A percentile compares a stretch with the other conserved stretches of the same genome.
Evolutionary conservation across 1,284 basidiomycete species (phyloP).

Genomic region (Nidula niveotomentosa): DNA sequence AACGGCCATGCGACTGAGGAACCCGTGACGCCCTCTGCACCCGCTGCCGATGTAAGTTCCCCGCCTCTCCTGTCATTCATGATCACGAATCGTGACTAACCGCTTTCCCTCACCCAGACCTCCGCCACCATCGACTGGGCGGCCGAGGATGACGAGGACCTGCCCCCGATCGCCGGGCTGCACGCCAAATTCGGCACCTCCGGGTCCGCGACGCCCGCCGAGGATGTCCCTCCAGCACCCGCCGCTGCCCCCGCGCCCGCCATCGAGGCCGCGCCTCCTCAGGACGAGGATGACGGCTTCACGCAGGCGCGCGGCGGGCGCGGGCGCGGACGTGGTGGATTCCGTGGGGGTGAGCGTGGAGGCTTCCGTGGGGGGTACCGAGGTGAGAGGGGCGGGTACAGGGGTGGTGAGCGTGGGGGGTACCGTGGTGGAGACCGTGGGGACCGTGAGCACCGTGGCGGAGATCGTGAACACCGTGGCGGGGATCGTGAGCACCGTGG

Average conservation of each 20-base stretch:
- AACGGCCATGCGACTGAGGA: conserved; percentile 17
- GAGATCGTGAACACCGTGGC: conserved; percentile 11
- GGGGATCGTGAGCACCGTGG: conserved; percentile 25
- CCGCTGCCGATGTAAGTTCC: conserved; percentile 16
- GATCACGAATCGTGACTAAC: conserved; percentile 12
- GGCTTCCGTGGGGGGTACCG: conserved; percentile 25
- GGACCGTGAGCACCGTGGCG: conserved; percentile 23
- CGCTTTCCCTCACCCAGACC: background rate
- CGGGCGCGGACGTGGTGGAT: conserved; percentile 36
- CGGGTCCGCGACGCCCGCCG: conserved; percentile 56
- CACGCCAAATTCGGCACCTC: conserved; percentile 50
- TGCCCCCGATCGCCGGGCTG: conserved; percentile 57
- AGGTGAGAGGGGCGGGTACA: conserved; percentile 32
- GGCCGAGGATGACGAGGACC: conserved; percentile 55
- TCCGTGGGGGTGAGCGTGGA: conserved; percentile 31
- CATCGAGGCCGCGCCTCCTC: conserved; percentile 15
- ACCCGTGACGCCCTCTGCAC: conserved; percentile 3
- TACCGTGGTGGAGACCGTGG: conserved; percentile 32
- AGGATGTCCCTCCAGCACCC: conserved; percentile 28
- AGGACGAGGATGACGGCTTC: conserved; percentile 64
- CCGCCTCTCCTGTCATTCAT: background rate
- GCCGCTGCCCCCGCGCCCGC: conserved; percentile 44
- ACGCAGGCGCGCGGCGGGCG: conserved; percentile 42
- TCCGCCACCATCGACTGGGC: conserved; percentile 53
- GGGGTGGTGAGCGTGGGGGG: conserved; percentile 38